Evolutionary conservation across 495 filamentous ascomycete genomes (phyloP).

Genomic region (Venustampulla echinocandica): DNA sequence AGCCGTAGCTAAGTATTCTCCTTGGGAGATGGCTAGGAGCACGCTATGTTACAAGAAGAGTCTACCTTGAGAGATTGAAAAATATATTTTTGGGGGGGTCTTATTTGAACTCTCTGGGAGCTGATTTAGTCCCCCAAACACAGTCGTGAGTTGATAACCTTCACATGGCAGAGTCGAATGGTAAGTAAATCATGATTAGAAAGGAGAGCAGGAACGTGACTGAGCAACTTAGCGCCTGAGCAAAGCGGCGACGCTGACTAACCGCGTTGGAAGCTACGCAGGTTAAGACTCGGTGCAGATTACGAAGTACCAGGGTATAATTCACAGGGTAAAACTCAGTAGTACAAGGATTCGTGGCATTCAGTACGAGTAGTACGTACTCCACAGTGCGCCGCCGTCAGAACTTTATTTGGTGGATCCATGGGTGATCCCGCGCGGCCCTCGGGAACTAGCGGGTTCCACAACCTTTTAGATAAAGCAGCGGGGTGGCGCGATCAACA

Average conservation of each 20-base stretch:
- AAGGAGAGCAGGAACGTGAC: slow-evolving; percentile 1
- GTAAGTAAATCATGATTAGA: slow-evolving; percentile 1
- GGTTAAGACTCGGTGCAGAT: slow-evolving; percentile 1
- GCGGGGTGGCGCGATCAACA: no score
- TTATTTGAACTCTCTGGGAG: slow-evolving; percentile 1
- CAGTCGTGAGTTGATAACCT: slow-evolving; percentile 1
- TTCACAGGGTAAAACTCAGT: no score
- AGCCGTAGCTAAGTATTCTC: slow-evolving; percentile 3
- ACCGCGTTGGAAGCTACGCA: slow-evolving; percentile 2
- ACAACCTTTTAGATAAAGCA: no score
- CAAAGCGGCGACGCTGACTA: no score
- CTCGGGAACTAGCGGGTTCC: no score
- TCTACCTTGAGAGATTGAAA: not conserved
- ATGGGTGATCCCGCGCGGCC: no score
- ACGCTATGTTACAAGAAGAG: slow-evolving; percentile 2
- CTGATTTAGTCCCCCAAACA: not conserved
- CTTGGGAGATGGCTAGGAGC: not conserved
- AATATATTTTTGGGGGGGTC: not conserved
- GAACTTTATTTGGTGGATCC: no score
- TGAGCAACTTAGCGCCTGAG: no score
- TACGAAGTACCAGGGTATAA: no score
- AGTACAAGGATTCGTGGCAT: no score
- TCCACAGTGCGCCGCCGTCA: no score
- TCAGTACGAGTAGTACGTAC: no score
- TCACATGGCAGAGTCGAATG: not conserved